phyloP scores from a whole-genome alignment of 257 asterid species.

The Datura wrightii region DNA sequence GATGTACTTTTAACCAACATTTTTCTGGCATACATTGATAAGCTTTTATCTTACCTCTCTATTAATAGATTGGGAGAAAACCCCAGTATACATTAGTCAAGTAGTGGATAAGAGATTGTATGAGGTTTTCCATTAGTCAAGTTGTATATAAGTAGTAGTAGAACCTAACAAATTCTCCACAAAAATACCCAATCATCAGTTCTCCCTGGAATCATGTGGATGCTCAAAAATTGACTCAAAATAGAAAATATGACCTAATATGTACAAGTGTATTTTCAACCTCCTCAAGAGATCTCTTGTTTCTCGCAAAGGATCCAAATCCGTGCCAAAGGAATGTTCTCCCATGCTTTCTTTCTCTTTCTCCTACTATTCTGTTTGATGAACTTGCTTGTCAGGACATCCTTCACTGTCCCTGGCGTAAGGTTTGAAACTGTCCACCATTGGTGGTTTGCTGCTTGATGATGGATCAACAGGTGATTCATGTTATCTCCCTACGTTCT shows the following conservation, averaged over 20 bases:
- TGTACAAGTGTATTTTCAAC: neutral
- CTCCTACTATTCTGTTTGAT: neutral
- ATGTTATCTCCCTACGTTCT: neutral
- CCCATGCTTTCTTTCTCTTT: slow-evolving; percentile 11
- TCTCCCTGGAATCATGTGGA: neutral
- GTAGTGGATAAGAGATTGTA: neutral
- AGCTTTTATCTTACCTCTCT: neutral
- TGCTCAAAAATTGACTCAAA: neutral
- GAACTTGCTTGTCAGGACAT: neutral
- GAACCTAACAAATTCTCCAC: slow-evolving; percentile 1
- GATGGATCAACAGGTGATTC: neutral
- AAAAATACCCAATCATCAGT: neutral
- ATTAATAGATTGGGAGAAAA: neutral
- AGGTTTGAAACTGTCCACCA: neutral
- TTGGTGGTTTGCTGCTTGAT: neutral
- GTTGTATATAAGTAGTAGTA: neutral
- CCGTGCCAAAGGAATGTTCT: neutral
- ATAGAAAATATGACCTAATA: neutral
- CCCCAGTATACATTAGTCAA: neutral
- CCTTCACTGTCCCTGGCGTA: neutral
- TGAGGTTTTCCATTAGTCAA: neutral
- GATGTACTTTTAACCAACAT: neutral
- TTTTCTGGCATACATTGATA: neutral
- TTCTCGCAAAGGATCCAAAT: neutral
- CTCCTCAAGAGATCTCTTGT: neutral